Evolutionary conservation across 2,329 filamentous ascomycete genomes (phyloP).

Genomic region (Hypoxylon sp.): DNA sequence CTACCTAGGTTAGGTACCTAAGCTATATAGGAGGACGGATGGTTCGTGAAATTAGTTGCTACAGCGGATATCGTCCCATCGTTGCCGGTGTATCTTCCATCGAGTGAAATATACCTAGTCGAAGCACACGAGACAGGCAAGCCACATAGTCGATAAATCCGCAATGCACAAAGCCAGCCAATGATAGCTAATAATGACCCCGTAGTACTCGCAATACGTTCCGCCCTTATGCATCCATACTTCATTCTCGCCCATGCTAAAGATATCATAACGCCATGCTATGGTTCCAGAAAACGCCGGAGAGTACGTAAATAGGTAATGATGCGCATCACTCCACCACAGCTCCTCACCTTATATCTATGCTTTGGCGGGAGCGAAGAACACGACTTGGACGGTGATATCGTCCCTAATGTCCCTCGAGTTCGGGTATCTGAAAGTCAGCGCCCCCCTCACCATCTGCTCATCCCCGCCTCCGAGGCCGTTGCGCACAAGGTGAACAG

Average conservation of each 20-base stretch:
- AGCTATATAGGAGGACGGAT: not conserved
- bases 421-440: slow-evolving; percentile 78
- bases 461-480: slow-evolving; percentile 81
- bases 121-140: not conserved
- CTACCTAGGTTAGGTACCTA: no score
- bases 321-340: not conserved
- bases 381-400: slow-evolving; percentile 86
- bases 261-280: slow-evolving; percentile 13
- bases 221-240: not conserved
- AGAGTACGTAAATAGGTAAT: slow-evolving; percentile 1
- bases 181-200: not conserved
- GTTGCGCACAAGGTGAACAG: slow-evolving; percentile 84
- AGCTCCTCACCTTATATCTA: not conserved
- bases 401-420: slow-evolving; percentile 77
- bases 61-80: not conserved
- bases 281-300: slow-evolving; percentile 19
- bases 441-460: slow-evolving; percentile 78
- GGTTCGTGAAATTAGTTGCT: not conserved
- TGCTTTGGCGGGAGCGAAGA: slow-evolving; percentile 67
- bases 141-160: not conserved
- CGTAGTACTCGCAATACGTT: not conserved
- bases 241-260: not conserved
- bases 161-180: not conserved
- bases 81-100: not conserved
- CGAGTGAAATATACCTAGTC: not conserved